These are phyloP conservation scores for Megacollybia platyphylla DNA, from an alignment of 1,284 basidiomycete genomes.

Conservation along the genomic window DNA sequence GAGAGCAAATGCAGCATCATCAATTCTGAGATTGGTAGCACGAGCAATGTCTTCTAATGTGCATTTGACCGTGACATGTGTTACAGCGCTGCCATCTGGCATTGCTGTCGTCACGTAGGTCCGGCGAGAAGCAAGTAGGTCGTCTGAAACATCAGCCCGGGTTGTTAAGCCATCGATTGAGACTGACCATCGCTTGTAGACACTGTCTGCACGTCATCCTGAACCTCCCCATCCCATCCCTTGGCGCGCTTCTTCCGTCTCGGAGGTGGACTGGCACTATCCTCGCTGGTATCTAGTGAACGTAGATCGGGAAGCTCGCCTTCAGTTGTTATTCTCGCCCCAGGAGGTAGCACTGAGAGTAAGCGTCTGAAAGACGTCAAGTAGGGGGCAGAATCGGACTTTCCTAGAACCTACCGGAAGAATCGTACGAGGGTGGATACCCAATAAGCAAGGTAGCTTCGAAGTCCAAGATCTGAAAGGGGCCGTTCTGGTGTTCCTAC, in stretches of 20 bases:
- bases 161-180: neutral
- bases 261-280: neutral
- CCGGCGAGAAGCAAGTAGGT: constrained; percentile 27
- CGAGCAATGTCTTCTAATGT: constrained; percentile 63
- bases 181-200: constrained; percentile 21
- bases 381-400: neutral
- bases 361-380: constrained; percentile 28
- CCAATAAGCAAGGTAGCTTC: constrained; percentile 92
- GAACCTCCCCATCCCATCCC: constrained; percentile 1
- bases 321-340: constrained; percentile 2
- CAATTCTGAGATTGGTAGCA: constrained; percentile 72
- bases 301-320: neutral
- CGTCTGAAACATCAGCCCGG: neutral
- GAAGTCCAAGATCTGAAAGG: constrained; percentile 83
- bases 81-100: constrained; percentile 52
- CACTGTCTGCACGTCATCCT: neutral
- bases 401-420: constrained; percentile 39
- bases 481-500: constrained; percentile 93
- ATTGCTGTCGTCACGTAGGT: constrained; percentile 42
- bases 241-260: constrained; percentile 1
- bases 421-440: constrained; percentile 75
- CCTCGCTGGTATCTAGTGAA: neutral
- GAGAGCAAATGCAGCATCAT: constrained; percentile 82
- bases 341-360: constrained; percentile 13
- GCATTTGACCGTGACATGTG: constrained; percentile 52